Conservation (phyloP, 2,329 filamentous ascomycete genomes). For the Penicillium oxalicum region DNA sequence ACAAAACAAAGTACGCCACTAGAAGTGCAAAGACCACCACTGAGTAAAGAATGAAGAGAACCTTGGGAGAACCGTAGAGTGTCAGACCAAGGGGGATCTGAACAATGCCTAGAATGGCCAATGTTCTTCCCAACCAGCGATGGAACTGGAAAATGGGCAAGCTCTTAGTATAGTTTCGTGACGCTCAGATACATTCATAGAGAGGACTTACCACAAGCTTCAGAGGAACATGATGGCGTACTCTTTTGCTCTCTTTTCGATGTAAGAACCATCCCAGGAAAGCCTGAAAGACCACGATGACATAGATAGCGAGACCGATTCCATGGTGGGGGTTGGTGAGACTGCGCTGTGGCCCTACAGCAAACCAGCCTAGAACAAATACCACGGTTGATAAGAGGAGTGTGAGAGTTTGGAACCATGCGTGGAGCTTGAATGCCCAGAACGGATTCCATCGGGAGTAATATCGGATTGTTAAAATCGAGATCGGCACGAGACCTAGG, state of each 20-base stretch:
- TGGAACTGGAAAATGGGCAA: constrained; percentile 55
- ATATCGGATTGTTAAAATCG: constrained; percentile 57
- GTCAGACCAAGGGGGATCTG: constrained; percentile 87
- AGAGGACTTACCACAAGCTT: constrained; percentile 49
- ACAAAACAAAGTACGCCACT: constrained; percentile 71
- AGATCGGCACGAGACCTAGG: constrained; percentile 53
- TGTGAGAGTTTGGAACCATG: constrained; percentile 58
- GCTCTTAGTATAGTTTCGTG: constrained; percentile 28
- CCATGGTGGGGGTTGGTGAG: constrained; percentile 63
- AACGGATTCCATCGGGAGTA: constrained; percentile 50
- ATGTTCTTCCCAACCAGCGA: constrained; percentile 75
- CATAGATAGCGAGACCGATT: constrained; percentile 59
- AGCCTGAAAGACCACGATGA: constrained; percentile 54
- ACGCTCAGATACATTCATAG: not conserved
- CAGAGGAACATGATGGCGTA: constrained; percentile 50
- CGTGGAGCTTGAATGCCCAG: constrained; percentile 54
- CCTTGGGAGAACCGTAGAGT: constrained; percentile 82
- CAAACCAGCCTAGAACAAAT: constrained; percentile 57
- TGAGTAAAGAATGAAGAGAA: constrained; percentile 78
- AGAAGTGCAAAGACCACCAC: constrained; percentile 70
- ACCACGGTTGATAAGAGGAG: constrained; percentile 57
- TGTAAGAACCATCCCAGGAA: constrained; percentile 55
- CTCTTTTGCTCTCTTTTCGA: constrained; percentile 47
- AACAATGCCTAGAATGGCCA: constrained; percentile 73
- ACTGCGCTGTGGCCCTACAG: constrained; percentile 55